Percentiles rank a stretch among this genome's conserved stretches.
Evolutionary conservation across 441 rosid species (phyloP).

Genomic region (Populus hybrid): DNA sequence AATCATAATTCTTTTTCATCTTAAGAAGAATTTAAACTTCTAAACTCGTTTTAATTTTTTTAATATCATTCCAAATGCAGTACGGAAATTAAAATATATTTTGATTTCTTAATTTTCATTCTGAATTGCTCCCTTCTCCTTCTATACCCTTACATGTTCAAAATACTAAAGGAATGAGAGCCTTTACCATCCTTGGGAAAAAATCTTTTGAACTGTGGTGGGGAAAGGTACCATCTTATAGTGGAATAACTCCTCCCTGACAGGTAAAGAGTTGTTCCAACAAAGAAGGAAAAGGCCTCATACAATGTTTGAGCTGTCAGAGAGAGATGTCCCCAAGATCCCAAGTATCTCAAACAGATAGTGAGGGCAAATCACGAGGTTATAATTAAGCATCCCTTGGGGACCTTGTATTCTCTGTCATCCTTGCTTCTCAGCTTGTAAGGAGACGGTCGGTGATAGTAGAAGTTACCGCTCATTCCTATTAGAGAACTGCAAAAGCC

Average conservation of each 20-base stretch:
- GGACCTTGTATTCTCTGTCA: slow-evolving; percentile 55
- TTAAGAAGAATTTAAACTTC: no score
- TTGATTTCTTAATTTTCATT: background rate
- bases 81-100: background rate
- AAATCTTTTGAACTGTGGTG: slow-evolving; percentile 62
- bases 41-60: no score
- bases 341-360: slow-evolving; percentile 66
- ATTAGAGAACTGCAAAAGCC: slow-evolving; percentile 40
- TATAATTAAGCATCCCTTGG: slow-evolving; percentile 63
- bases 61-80: no score
- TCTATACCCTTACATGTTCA: slow-evolving; percentile 2
- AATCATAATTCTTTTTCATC: no score
- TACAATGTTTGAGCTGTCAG: slow-evolving; percentile 60
- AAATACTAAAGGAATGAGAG: slow-evolving; percentile 53
- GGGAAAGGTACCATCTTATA: slow-evolving; percentile 63
- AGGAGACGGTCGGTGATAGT: slow-evolving; percentile 66
- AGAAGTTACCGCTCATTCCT: slow-evolving; percentile 64
- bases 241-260: slow-evolving; percentile 59
- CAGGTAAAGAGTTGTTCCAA: slow-evolving; percentile 44
- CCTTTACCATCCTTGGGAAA: slow-evolving; percentile 50
- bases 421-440: slow-evolving; percentile 46
- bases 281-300: slow-evolving; percentile 27
- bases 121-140: background rate
- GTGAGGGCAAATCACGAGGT: slow-evolving; percentile 60
- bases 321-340: slow-evolving; percentile 47